Percentiles rank a stretch among this genome's conserved stretches.
Conservation (phyloP, 768 basidiomycete species). For the Pulveroboletus sp. region DNA sequence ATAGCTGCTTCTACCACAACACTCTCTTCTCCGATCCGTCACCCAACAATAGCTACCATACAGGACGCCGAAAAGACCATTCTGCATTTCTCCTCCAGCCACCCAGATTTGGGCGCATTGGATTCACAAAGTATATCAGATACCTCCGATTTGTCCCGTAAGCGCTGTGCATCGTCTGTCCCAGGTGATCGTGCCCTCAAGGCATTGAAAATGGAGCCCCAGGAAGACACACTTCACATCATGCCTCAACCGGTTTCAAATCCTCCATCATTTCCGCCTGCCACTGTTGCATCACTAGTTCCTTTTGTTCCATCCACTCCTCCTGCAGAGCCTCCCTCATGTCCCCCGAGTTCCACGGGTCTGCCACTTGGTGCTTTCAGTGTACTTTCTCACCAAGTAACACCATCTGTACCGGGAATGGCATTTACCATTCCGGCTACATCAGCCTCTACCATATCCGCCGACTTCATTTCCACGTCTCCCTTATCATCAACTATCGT, state of each 20-base stretch:
- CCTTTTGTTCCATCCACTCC: conserved; percentile 26
- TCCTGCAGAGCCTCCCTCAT: conserved; percentile 28
- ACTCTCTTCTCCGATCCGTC: conserved; percentile 18
- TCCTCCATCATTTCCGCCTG: conserved; percentile 23
- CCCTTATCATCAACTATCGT: conserved; percentile 18
- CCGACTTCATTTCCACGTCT: conserved; percentile 23
- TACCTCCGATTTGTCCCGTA: conserved; percentile 41
- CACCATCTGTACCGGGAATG: conserved; percentile 15
- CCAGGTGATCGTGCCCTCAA: conserved; percentile 43
- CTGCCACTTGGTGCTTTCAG: conserved; percentile 21
- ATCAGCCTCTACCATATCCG: conserved; percentile 16
- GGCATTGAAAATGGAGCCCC: conserved; percentile 46
- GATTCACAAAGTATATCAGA: conserved; percentile 28
- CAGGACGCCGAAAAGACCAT: conserved; percentile 25
- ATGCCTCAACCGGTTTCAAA: conserved; percentile 18
- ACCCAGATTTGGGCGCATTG: conserved; percentile 12
- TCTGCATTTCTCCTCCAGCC: conserved; percentile 16
- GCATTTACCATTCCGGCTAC: conserved; percentile 18
- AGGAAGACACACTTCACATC: conserved; percentile 36
- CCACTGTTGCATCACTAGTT: conserved; percentile 22
- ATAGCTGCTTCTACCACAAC: conserved; percentile 41
- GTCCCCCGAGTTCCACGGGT: conserved; percentile 31
- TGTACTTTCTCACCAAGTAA: conserved; percentile 19
- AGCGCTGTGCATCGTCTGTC: conserved; percentile 48
- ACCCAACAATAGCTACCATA: conserved; percentile 12